Conservation (phyloP, 2,329 filamentous ascomycete genomes). For the Zasmidium angulare region DNA sequence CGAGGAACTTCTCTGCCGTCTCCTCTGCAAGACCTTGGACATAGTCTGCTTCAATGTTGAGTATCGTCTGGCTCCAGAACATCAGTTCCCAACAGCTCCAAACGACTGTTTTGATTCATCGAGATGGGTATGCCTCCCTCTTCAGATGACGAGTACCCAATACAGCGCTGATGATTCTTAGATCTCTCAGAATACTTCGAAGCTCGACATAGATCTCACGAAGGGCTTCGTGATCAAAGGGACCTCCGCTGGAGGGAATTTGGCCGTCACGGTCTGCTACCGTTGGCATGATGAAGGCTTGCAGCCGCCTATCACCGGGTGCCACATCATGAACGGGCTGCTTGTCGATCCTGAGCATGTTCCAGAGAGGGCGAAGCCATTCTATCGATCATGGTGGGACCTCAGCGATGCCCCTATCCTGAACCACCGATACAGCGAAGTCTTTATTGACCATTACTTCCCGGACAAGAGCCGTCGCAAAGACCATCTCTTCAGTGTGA, state of each 20-base stretch:
- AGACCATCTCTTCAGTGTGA: conserved; percentile 21
- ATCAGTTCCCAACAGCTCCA: conserved; percentile 45
- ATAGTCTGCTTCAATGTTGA: conserved; percentile 18
- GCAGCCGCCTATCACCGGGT: conserved; percentile 47
- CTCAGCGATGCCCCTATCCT: conserved; percentile 38
- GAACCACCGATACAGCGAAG: background rate
- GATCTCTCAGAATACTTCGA: conserved; percentile 34
- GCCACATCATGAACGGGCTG: conserved; percentile 37
- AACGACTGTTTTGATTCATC: conserved; percentile 48
- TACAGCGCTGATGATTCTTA: background rate
- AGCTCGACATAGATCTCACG: conserved; percentile 17
- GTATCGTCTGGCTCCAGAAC: conserved; percentile 49
- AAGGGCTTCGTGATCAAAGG: conserved; percentile 52
- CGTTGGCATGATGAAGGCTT: conserved; percentile 43
- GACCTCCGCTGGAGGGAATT: conserved; percentile 46
- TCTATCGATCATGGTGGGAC: conserved; percentile 41
- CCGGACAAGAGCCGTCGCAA: conserved; percentile 11
- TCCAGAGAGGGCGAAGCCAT: conserved; percentile 40
- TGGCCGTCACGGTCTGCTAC: conserved; percentile 41
- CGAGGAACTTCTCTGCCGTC: conserved; percentile 30
- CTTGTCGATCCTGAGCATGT: conserved; percentile 39
- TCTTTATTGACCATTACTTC: conserved; percentile 8
- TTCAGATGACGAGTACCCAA: background rate
- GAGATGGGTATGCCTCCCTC: conserved; percentile 20
- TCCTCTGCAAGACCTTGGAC: conserved; percentile 15